Evolutionary conservation across 345 rosid genomes (phyloP), one percentile per base, ranked within the genome.

Genomic region (Cardiospermum halicacabum): DNA sequence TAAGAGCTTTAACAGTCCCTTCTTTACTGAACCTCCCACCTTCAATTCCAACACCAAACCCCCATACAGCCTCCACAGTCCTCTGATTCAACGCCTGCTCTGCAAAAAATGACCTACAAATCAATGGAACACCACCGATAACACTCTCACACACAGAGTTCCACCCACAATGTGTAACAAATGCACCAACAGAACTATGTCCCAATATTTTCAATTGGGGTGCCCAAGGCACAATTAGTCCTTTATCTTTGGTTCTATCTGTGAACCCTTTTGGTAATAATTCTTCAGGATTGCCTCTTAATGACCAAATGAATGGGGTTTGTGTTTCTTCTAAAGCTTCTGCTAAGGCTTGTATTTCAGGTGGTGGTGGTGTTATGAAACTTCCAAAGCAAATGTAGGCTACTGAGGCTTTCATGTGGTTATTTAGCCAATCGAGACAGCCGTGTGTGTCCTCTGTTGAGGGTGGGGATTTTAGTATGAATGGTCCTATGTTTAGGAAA

Each of bases 331-430:
- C 84, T 28, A 90, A 48, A 1, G 81, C 88, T 51, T 76, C 84
- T 4, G 81, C 85, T 36, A 86, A 25, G 30, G 72, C 96, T 25
- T 58, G 21, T 3, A 84, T 50, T 69, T 84, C 89, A 25, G 74
- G 73, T n/a, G 76, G 75, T 16, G 88, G 85, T 10, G 78, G 82
- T 0, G 27, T 10, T 21, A 71, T 64, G 11, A 80, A 43, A 62
- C 84, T 85, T 28, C 96, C 96, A 37, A 92, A 78, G 70, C 91
- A 76, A 43, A 92, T 72, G 69, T 87, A 89, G 0, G 70, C 75
- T 15, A 87, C 88, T 0, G 93, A 81, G 1, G 66, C 58, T 12
- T 64, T 70, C 45, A 74, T 34, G 11, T 69, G 87, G 21, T 58
- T 69, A 74, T 78, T 58, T 40, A 92, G 48, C 85, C 86, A 91